Evolutionary conservation across 257 asterid species (phyloP), one percentile per base, ranked within the genome.

Genomic region (Penstemon newberryi): DNA sequence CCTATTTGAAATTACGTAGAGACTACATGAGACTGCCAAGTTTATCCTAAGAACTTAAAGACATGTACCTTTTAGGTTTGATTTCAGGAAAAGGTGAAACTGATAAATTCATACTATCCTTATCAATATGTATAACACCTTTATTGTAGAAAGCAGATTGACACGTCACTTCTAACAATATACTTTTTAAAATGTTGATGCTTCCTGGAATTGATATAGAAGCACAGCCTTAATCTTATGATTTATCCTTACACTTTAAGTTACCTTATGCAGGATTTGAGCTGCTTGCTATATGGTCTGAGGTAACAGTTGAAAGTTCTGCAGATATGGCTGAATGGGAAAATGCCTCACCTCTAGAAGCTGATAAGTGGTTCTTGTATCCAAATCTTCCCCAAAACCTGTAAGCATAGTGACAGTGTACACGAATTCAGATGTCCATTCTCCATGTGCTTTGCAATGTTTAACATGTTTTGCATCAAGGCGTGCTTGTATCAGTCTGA

Each of bases 241-340:
- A 25, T 45, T 36, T 51, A 13, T 19, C 36, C 55, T 65, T 38
- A 45, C 38, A 65, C 63, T 45, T 49, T 67, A 33, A 56, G 19
- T 66, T 75, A 60, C 73, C 71, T 65, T 36, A 41, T 70, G 76
- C 91, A 91, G 97, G 95, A 75, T 77, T 89, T 74, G 90, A 87
- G 82, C 76, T 89, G 76, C 75, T 81, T 70, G 78, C 90, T 46
- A 46, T 82, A 70, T 91, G 95, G 96, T 76, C 89, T 50, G 97
- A 91, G 84, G 81, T 69, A 79, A 75, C 77, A 58, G 76, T 91
- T 66, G 93, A 73, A 72, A 86, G 89, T 79, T 91, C 97, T 56
- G 73, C 85, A 64, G 93, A 87, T 77, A 91, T 91, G 97, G 97
- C 96, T 69, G 97, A 89, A 81, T 75, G 87, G 76, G 96, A 91